Conservation (phyloP, 2,329 filamentous ascomycete species). For the Metarhizium guizhouense region DNA sequence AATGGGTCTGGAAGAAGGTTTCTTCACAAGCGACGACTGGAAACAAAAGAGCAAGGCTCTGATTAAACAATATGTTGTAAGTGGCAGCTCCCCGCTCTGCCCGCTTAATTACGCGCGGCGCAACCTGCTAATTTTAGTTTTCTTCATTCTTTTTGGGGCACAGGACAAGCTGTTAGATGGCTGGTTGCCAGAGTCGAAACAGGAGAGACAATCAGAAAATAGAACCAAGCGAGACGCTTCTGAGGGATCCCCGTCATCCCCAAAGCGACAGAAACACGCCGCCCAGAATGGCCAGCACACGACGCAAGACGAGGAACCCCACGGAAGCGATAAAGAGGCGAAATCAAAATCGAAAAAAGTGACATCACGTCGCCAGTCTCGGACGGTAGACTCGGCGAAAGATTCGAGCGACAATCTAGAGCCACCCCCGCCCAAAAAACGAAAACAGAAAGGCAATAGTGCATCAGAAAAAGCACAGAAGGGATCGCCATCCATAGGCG, state of each 20-base stretch:
- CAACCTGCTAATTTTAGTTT: neutral
- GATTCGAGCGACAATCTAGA: conserved; percentile 6
- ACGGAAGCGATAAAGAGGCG: neutral
- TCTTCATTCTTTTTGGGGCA: neutral
- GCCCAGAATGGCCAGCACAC: conserved; percentile 20
- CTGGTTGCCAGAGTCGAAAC: conserved; percentile 20
- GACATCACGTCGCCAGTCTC: conserved; percentile 9
- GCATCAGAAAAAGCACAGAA: conserved; percentile 4
- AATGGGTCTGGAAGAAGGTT: conserved; percentile 38
- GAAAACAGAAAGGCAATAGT: neutral
- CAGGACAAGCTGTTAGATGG: conserved; percentile 29
- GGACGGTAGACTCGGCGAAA: conserved; percentile 5
- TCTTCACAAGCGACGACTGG: conserved; percentile 43
- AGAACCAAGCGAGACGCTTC: conserved; percentile 24
- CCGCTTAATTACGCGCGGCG: neutral
- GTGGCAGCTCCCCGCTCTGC: conserved; percentile 15
- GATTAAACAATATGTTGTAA: conserved; percentile 47
- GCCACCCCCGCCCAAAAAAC: neutral
- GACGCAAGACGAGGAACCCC: neutral
- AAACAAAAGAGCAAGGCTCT: conserved; percentile 49
- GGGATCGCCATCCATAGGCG: conserved; percentile 6
- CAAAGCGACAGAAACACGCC: conserved; percentile 2
- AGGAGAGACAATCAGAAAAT: conserved; percentile 18
- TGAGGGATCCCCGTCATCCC: conserved; percentile 22
- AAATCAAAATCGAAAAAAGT: conserved; percentile 8